Evolutionary conservation across 2,329 filamentous ascomycete species (phyloP).

Genomic region (Xylariaceae sp.): DNA sequence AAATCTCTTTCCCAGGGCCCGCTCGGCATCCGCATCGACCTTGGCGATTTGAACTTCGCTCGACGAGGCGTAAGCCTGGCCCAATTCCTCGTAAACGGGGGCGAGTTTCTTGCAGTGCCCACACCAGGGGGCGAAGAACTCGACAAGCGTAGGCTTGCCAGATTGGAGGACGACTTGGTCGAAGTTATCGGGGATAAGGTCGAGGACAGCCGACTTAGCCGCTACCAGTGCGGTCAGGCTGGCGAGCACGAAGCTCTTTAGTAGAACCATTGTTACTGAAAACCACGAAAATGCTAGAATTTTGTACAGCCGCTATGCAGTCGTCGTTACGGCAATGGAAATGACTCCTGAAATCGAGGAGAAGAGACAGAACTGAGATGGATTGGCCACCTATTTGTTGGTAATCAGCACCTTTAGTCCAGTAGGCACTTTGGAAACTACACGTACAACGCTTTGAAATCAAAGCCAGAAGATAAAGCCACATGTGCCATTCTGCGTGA

Average conservation of each 20-base stretch:
- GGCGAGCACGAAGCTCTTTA: slow-evolving; percentile 58
- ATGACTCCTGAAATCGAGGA: not conserved
- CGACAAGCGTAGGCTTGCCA: slow-evolving; percentile 91
- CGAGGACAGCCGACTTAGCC: slow-evolving; percentile 79
- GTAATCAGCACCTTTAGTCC: not conserved
- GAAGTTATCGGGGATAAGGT: slow-evolving; percentile 87
- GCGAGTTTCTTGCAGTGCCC: slow-evolving; percentile 98
- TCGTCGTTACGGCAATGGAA: slow-evolving; percentile 2
- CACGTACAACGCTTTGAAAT: slow-evolving; percentile 24
- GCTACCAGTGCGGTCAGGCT: slow-evolving; percentile 53
- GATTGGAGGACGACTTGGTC: slow-evolving; percentile 84
- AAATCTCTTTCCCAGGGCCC: slow-evolving; percentile 76
- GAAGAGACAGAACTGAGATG: not conserved
- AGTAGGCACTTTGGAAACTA: not conserved
- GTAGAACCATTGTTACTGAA: slow-evolving; percentile 43
- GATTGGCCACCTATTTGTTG: slow-evolving; percentile 6
- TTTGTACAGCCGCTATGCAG: not conserved
- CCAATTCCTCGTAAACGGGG: slow-evolving; percentile 91
- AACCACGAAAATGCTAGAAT: slow-evolving; percentile 7
- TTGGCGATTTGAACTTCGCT: slow-evolving; percentile 82
- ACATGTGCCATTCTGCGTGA: slow-evolving; percentile 23
- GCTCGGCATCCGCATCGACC: slow-evolving; percentile 90
- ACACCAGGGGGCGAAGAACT: slow-evolving; percentile 99
- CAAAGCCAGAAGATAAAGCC: slow-evolving; percentile 21
- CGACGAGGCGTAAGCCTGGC: slow-evolving; percentile 64